Conservation (phyloP, 169 alveolate species). For the Eimeria falciformis region DNA sequence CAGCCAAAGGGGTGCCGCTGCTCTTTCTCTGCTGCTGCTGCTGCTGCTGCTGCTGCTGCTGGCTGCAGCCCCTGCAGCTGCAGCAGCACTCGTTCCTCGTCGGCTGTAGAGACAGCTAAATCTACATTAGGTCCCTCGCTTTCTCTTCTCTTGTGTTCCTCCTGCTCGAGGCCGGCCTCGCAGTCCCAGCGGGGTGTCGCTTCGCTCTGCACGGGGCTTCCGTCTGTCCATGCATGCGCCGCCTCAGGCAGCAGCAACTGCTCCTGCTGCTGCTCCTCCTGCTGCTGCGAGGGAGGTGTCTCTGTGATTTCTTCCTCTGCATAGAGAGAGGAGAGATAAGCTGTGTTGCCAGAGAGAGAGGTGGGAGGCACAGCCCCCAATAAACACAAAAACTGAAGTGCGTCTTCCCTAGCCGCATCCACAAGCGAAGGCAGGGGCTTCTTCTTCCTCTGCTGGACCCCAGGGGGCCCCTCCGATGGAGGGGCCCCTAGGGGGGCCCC, state of each 20-base stretch:
- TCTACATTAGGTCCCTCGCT: background rate
- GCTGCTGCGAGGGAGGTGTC: background rate
- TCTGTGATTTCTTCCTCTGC: background rate
- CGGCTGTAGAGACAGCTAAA: too few relatives aligned
- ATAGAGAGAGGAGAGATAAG: background rate
- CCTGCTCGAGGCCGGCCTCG: background rate
- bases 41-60: constrained; percentile 18
- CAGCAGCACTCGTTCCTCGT: too few relatives aligned
- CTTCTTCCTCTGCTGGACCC: background rate
- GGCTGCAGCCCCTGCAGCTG: too few relatives aligned
- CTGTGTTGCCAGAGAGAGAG: background rate
- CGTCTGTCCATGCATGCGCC: too few relatives aligned
- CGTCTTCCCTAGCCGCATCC: background rate
- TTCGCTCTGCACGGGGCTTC: too few relatives aligned
- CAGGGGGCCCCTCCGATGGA: constrained; percentile 4
- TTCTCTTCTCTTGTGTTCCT: background rate
- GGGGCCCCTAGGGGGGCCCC: too few relatives aligned
- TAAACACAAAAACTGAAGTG: background rate
- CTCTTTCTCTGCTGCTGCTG: background rate
- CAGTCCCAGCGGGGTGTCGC: too few relatives aligned
- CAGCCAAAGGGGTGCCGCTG: background rate
- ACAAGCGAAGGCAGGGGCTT: background rate
- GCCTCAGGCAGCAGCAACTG: background rate
- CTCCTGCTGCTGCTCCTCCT: constrained; percentile 1
- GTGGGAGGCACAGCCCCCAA: background rate